phyloP scores from a whole-genome alignment of 2,329 filamentous ascomycete genomes.

The Apiospora koreana region DNA sequence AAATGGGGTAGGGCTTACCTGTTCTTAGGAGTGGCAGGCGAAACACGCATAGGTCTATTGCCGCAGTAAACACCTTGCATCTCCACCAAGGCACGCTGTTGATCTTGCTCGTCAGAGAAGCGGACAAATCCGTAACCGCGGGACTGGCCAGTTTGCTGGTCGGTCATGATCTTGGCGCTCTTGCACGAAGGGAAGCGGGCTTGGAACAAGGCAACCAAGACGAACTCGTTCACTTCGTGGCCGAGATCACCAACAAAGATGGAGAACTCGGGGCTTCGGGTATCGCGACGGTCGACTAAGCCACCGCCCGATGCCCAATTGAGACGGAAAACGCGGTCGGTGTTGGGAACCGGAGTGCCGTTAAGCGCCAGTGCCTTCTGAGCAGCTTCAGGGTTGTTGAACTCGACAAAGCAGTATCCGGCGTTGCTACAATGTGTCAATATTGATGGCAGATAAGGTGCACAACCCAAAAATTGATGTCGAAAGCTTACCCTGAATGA shows the following conservation, averaged over 20 bases:
- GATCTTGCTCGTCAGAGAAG: conserved; percentile 92
- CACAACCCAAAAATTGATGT: background rate
- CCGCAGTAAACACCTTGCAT: conserved; percentile 99
- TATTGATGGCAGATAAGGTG: background rate
- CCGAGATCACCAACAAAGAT: conserved; percentile 98
- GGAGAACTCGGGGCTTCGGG: conserved; percentile 92
- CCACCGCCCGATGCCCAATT: conserved; percentile 99
- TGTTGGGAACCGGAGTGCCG: conserved; percentile 89
- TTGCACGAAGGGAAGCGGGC: conserved; percentile 96
- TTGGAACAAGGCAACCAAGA: conserved; percentile 95
- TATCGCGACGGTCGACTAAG: conserved; percentile 90
- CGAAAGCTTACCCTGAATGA: conserved; percentile 77
- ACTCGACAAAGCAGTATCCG: conserved; percentile 98
- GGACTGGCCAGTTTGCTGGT: conserved; percentile 95
- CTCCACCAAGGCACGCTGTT: conserved; percentile 92
- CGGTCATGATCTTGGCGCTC: conserved; percentile 99
- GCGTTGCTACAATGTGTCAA: conserved; percentile 68
- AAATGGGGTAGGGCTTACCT: conserved; percentile 41
- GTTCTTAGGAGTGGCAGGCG: conserved; percentile 97
- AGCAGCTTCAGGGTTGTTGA: conserved; percentile 78
- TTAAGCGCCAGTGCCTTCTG: conserved; percentile 90
- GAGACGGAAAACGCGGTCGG: conserved; percentile 92
- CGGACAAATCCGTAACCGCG: conserved; percentile 97
- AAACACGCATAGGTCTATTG: conserved; percentile 98
- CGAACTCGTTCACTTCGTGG: conserved; percentile 98